Percentiles rank a stretch among this genome's conserved stretches.
Conservation (phyloP, 768 basidiomycete species). For the Tulasnella sp. region DNA sequence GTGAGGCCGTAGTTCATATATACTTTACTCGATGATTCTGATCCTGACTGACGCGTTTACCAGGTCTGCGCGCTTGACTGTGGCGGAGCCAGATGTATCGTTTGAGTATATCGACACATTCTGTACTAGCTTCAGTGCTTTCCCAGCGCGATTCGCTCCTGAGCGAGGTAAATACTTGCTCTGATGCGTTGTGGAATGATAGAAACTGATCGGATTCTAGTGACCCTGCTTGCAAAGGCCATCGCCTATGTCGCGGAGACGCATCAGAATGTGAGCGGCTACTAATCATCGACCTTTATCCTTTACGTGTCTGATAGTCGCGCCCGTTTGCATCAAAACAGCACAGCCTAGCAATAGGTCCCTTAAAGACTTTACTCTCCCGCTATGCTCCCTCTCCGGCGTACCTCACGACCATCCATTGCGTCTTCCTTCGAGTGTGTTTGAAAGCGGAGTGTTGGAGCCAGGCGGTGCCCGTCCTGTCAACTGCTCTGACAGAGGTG, state of each 20-base stretch:
- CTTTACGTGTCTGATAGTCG: background rate
- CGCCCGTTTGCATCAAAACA: conserved; percentile 19
- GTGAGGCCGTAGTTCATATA: conserved; percentile 33
- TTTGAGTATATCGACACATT: conserved; percentile 41
- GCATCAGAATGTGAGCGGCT: conserved; percentile 40
- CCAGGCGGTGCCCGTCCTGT: conserved; percentile 49
- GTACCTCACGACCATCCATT: conserved; percentile 60
- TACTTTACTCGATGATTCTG: background rate
- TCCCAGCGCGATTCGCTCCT: conserved; percentile 53
- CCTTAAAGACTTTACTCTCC: conserved; percentile 46
- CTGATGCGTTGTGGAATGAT: background rate
- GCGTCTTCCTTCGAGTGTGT: conserved; percentile 57
- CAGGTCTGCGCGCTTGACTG: conserved; percentile 50
- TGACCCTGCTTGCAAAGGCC: conserved; percentile 53
- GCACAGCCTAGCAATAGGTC: conserved; percentile 40
- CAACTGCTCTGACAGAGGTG: conserved; percentile 52
- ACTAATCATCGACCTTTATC: background rate
- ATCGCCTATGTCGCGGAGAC: conserved; percentile 42
- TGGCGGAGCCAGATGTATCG: conserved; percentile 32
- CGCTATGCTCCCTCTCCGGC: conserved; percentile 49
- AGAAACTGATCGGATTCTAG: conserved; percentile 27
- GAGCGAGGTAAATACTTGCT: conserved; percentile 42
- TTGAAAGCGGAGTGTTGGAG: conserved; percentile 42
- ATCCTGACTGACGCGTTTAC: background rate
- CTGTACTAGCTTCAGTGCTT: conserved; percentile 49